Evolutionary conservation across 257 asterid genomes (phyloP).

Genomic region (Capsicum chinense): DNA sequence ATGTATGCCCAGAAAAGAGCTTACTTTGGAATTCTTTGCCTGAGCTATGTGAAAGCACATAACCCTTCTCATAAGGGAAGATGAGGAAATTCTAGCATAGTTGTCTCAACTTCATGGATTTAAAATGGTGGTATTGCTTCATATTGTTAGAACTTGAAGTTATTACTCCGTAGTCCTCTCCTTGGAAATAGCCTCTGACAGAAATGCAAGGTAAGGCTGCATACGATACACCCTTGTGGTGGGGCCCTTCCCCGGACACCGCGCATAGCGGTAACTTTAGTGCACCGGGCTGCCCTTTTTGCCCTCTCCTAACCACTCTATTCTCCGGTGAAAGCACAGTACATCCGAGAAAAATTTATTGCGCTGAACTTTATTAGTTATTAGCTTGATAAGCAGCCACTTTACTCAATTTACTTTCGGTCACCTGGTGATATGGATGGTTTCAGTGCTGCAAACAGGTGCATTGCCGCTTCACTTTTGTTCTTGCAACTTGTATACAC

Average conservation of each 20-base stretch:
- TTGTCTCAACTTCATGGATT: background rate
- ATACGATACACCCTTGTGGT: too few species aligned
- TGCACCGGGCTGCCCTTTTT: too few species aligned
- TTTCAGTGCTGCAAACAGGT: constrained; percentile 6
- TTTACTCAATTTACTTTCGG: too few species aligned
- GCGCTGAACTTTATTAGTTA: background rate
- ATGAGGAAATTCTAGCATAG: constrained; percentile 10
- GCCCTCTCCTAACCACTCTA: background rate
- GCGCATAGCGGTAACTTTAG: too few species aligned
- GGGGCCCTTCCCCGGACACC: too few species aligned
- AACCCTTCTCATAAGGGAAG: background rate
- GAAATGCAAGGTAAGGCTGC: too few species aligned
- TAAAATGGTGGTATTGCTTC: background rate
- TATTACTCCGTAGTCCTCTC: background rate
- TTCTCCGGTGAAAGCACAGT: background rate
- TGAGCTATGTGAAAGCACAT: constrained; percentile 26
- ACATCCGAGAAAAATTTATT: background rate
- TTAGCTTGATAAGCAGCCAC: background rate
- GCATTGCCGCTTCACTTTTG: background rate
- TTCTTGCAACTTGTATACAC: background rate
- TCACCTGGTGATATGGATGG: too few species aligned
- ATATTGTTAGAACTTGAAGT: background rate
- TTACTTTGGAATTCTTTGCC: constrained; percentile 59
- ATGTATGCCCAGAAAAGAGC: constrained; percentile 52
- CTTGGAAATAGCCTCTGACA: too few species aligned